Base-by-base conservation (phyloP, 345 rosid genomes). In the Acer saccharum region DNA sequence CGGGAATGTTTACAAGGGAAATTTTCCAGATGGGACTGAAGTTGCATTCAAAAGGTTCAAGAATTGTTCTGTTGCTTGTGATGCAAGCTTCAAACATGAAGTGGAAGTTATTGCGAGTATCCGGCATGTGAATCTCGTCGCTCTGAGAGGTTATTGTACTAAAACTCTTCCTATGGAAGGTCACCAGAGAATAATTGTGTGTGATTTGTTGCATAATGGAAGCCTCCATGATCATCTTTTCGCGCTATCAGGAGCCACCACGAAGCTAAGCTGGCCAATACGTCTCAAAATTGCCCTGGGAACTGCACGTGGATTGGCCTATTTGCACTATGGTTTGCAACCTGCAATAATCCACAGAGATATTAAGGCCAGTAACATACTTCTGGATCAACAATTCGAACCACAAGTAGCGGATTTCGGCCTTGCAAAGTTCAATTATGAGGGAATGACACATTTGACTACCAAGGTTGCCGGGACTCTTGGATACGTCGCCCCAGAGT, bases 361-460 rank as follows among this genome's bases (percentile, higher is more conserved):
- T 44, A 81, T 87, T 54, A 87, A 87, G 65, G 85, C 88, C 1
- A 84, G 86, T 50, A 87, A 85, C 72, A 87, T 87, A n/a, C 84
- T 83, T 65, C 44, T 83, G 69, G 88, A 85, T 1, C 77, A 82
- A 10, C 65, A 76, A 43, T 87, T 83, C 7, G 84, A 83, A 73
- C 70, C 90, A 7, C 82, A 83, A 73, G 80, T 85, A 13, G 90
- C 83, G 2, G 90, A 87, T 85, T 87, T 87, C 21, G 88, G 88
- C 58, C 79, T 87, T 27, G 87, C 90, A 21, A 87, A 73, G 81
- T 78, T 83, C 73, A 85, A 83, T 52, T 71, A 81, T 10, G 80
- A 71, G 2, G 87, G 82, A 71, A 74, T 13, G 80, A 77, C 90
- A 16, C 90, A 87, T 74, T 67, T 85, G 48, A 85, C 82, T 71